These are phyloP conservation scores for Thymus quinquecostatus DNA, from an alignment of 257 asterid species.

Conservation along the genomic window DNA sequence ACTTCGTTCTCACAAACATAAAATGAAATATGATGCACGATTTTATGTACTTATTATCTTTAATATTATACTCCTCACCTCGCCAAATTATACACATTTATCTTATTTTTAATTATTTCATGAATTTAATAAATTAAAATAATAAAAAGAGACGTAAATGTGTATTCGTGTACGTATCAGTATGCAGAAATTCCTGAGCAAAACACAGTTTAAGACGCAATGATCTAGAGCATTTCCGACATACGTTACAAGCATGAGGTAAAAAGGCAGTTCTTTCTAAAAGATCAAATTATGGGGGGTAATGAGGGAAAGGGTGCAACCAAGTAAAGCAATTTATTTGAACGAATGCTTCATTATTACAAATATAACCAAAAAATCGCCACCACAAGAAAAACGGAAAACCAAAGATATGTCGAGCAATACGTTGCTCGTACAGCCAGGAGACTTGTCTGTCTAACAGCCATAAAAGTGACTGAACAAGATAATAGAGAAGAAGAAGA, in stretches of 20 bases:
- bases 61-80: too few relatives aligned
- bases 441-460: slow-evolving; percentile 33
- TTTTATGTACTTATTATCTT: too few relatives aligned
- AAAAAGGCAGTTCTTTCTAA: too few relatives aligned
- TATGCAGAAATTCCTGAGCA: too few relatives aligned
- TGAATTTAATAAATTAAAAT: too few relatives aligned
- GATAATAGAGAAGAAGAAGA: not conserved
- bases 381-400: not conserved
- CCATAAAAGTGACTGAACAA: slow-evolving; percentile 23
- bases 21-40: not conserved
- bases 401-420: slow-evolving; percentile 15
- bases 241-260: not conserved
- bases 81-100: too few relatives aligned
- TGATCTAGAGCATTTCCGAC: not conserved
- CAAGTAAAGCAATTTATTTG: slow-evolving; percentile 19
- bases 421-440: not conserved
- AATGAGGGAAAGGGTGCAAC: not conserved
- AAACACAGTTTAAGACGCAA: too few relatives aligned
- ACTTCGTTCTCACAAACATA: too few relatives aligned
- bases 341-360: slow-evolving; percentile 29
- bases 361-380: slow-evolving; percentile 31
- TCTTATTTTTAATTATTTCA: too few relatives aligned
- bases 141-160: too few relatives aligned
- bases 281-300: not conserved
- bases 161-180: too few relatives aligned